Base-by-base conservation (phyloP, 108 stramenopile genomes). In the Fragilariopsis cylindrus region DNA sequence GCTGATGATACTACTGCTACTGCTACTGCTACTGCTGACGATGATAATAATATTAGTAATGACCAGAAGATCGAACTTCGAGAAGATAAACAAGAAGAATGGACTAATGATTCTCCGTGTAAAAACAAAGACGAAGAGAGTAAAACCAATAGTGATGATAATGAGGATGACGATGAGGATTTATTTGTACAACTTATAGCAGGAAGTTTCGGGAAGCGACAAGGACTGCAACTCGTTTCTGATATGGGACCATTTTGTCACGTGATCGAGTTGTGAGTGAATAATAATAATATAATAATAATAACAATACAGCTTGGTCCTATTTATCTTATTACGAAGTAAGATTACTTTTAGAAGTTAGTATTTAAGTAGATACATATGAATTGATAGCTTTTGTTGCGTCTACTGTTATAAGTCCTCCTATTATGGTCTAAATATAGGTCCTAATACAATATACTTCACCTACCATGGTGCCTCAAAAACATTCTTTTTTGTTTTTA, bases 241-340 rank as follows among this genome's bases (percentile, higher is more conserved):
- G 84, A 87, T 57, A 87, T 87, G 84, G 88, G 88, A 15, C 88
- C 88, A 3, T 89, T 89, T 73, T 84, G 85, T 62, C 88, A 87
- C 62, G 81, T 86, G 3, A 76, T 89, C 7, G 78, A 79, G 56
- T 19, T 78, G 53, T 71, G 30, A 30, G 30, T 30, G 30, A 30
- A 30, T 30, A 30, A 30, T 30, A 30, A 30, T 30, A 30, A 1
- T 21, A 30, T 30, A 30, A 1, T 30, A 30, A 1, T 30, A 30
- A 30, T 30, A 30, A 30, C 30, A 30, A 30, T 30, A 30, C 30
- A 30, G 0, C 0, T 30, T 30, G 30, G 30, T 30, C 30, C 30
- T 30, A 30, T 30, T 30, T 30, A 30, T 30, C 30, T 2, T 30
- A 0, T 30, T 0, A n/a, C n/a, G n/a, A n/a, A n/a, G n/a, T n/a